phyloP scores from a whole-genome alignment of 2,329 filamentous ascomycete genomes.

The Aspergillaceae sp. region DNA sequence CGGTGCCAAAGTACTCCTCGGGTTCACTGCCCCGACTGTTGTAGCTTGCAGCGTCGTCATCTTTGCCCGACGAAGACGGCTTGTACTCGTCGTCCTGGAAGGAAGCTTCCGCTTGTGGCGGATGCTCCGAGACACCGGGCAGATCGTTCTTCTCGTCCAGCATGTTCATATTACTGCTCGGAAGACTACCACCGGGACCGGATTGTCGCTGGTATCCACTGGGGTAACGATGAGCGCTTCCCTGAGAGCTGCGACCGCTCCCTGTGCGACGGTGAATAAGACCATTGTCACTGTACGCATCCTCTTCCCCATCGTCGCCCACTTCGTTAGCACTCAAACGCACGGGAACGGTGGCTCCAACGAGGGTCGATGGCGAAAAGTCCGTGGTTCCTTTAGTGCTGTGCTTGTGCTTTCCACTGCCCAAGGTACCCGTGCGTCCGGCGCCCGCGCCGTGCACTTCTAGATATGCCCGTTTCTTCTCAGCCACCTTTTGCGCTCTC shows the following conservation, averaged over 20 bases:
- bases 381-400: conserved; percentile 72
- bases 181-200: conserved; percentile 33
- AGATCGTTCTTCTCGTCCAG: conserved; percentile 36
- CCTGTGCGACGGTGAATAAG: conserved; percentile 46
- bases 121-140: conserved; percentile 35
- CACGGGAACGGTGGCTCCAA: conserved; percentile 76
- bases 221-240: conserved; percentile 36
- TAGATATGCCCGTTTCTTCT: conserved; percentile 74
- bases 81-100: conserved; percentile 18
- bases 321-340: conserved; percentile 92
- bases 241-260: conserved; percentile 51
- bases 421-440: conserved; percentile 54
- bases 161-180: conserved; percentile 43
- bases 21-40: conserved; percentile 30
- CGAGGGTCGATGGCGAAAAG: conserved; percentile 67
- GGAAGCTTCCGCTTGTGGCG: conserved; percentile 16
- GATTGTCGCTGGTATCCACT: conserved; percentile 38
- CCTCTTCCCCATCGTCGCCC: conserved; percentile 75
- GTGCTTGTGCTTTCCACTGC: conserved; percentile 74
- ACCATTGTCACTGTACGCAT: conserved; percentile 36
- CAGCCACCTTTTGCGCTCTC: conserved; percentile 72
- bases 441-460: conserved; percentile 60
- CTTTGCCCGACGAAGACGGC: conserved; percentile 14
- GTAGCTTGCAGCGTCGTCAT: conserved; percentile 23
- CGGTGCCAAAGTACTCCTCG: conserved; percentile 48